These are phyloP conservation scores for Nicotiana knightiana DNA, from an alignment of 257 asterid species.

Conservation along the genomic window DNA sequence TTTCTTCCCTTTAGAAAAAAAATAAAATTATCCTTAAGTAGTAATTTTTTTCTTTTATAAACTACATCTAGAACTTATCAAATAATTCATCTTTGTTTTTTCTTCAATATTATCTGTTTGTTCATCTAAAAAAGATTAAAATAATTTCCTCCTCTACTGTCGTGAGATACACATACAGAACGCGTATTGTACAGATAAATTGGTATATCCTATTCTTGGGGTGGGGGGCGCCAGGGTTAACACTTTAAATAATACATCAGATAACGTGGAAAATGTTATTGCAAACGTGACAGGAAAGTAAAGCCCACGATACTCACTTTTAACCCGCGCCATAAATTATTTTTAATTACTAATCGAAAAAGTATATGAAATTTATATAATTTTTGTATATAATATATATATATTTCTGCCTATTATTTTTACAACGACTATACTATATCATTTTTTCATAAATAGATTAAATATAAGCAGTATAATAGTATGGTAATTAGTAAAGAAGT, in stretches of 20 bases:
- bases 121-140: background rate
- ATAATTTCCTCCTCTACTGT: background rate
- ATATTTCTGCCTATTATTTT: too few species aligned
- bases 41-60: background rate
- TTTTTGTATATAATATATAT: too few species aligned
- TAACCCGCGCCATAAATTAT: too few species aligned
- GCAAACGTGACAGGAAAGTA: background rate
- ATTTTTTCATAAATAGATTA: too few species aligned
- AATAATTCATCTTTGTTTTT: background rate
- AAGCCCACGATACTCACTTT: background rate
- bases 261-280: slow-evolving; percentile 28
- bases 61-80: background rate
- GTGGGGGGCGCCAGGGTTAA: too few species aligned
- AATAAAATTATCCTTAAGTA: background rate
- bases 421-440: rapidly evolving
- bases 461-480: background rate
- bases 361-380: too few species aligned
- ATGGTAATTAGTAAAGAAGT: background rate
- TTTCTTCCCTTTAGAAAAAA: background rate
- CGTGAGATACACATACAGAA: background rate
- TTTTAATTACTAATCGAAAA: rapidly evolving
- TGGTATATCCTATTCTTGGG: background rate
- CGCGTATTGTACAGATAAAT: background rate
- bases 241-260: background rate
- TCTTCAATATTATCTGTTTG: background rate